Evolutionary conservation across 1,139 yeast genomes (phyloP).

Genomic region (Saccharomyces hybrid): DNA sequence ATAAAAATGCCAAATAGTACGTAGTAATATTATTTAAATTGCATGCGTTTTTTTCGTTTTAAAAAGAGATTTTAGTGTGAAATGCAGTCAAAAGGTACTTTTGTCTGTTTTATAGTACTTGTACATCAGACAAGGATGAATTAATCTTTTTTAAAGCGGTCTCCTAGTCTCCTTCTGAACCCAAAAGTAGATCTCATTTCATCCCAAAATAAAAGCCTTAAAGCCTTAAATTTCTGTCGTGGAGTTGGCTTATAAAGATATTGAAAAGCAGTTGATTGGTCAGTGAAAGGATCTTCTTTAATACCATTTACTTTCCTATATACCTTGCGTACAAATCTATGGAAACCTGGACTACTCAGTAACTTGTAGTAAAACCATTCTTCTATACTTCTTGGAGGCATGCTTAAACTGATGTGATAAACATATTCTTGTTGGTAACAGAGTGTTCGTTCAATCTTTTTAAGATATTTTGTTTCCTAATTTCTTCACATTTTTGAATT

Average conservation of each 20-base stretch:
- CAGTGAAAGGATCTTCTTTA: slow-evolving; percentile 29
- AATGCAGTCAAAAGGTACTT: background rate
- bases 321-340: slow-evolving; percentile 56
- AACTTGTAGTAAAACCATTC: slow-evolving; percentile 45
- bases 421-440: slow-evolving; percentile 8
- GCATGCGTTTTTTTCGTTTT: too few relatives aligned
- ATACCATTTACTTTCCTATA: slow-evolving; percentile 64
- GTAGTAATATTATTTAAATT: background rate
- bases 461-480: background rate
- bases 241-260: slow-evolving; percentile 41
- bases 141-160: background rate
- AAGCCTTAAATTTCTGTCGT: slow-evolving; percentile 54
- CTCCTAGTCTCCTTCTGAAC: slow-evolving; percentile 25
- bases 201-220: slow-evolving; percentile 51
- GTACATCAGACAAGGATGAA: background rate
- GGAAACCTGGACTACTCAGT: slow-evolving; percentile 57
- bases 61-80: background rate
- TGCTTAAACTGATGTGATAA: slow-evolving; percentile 4
- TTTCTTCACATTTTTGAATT: background rate
- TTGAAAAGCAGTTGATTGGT: slow-evolving; percentile 30
- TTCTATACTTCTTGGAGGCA: slow-evolving; percentile 38
- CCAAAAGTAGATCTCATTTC: slow-evolving; percentile 54
- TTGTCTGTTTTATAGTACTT: background rate
- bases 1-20: background rate
- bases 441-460: background rate